phyloP scores from a whole-genome alignment of 2,329 filamentous ascomycete genomes.

The Colletotrichum sansevieriae region DNA sequence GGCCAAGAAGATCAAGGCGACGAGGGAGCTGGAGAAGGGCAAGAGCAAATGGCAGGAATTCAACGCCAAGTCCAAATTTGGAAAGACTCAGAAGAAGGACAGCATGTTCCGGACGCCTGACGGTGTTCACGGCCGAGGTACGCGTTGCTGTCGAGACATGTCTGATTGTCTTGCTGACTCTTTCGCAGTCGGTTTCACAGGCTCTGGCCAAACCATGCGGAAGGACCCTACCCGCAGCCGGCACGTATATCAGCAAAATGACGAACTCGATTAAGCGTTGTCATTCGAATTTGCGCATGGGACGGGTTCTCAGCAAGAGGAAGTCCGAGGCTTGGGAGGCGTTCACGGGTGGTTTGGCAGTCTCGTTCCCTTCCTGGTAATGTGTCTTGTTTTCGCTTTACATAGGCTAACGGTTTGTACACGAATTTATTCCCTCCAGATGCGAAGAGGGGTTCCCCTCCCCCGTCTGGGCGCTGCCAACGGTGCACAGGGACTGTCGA shows the following conservation, averaged over 20 bases:
- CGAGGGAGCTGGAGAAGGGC: conserved; percentile 88
- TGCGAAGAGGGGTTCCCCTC: conserved; percentile 15
- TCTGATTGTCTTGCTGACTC: conserved; percentile 27
- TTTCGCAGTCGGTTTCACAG: conserved; percentile 88
- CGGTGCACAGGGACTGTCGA: conserved; percentile 21
- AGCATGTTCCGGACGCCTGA: conserved; percentile 98
- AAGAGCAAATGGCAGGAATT: conserved; percentile 98
- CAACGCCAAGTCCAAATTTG: conserved; percentile 80
- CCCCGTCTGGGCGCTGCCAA: conserved; percentile 24
- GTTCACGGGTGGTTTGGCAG: conserved; percentile 38
- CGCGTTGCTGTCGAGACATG: conserved; percentile 44
- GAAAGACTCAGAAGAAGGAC: conserved; percentile 81
- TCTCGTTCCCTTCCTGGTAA: conserved; percentile 42
- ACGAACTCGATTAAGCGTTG: conserved; percentile 74
- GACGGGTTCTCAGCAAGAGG: conserved; percentile 40
- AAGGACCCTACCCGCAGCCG: conserved; percentile 87
- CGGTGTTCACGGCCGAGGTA: conserved; percentile 87
- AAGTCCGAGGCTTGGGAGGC: conserved; percentile 42
- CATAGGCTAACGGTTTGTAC: conserved; percentile 40
- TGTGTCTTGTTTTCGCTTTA: conserved; percentile 37
- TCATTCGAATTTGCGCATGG: conserved; percentile 44
- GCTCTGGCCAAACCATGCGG: conserved; percentile 94
- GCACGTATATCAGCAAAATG: conserved; percentile 85
- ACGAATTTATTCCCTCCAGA: conserved; percentile 29
- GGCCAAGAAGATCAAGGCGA: conserved; percentile 92